Evolutionary conservation across 352 stramenopile species (phyloP), one percentile per base, ranked within the genome.

Genomic region (Chloridella minuta): DNA sequence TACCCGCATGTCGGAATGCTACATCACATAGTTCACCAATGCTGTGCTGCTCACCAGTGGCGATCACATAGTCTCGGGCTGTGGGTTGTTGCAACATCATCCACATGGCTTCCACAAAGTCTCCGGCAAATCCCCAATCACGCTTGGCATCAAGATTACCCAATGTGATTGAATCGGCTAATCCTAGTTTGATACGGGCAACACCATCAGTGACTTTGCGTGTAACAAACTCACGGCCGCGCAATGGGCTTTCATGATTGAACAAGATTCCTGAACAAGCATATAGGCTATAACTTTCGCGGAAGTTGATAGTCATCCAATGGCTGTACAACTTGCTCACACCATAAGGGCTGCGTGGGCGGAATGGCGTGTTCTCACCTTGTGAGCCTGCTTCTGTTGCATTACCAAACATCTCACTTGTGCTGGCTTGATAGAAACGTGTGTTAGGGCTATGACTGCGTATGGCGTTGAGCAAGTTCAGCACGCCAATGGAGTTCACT

Each of bases 21-120:
- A 97, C 92, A 89, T 98, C 95, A 49, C 98, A 90, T 90, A 99
- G 98, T 90, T 98, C 94, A 23, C 95, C 91, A 22, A 98, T 95
- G 18, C 94, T 97, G 89, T 98, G 94, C 86, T 92, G 97, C 89
- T 98, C 95, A 87, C 95, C 95, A 2, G 86, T 87, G 4, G 92
- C 92, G 18, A 94, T 90, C 3, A 94, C 92, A 88, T 93, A 94
- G 87, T 94, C 92, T 30, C 93, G 16, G 2, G 80, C 1, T 21
- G 16, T 28, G 49, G 86, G 86, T 28, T 30, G 2, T 90, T 98
- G 96, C 27, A 98, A 90, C 94, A 99, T 99, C 87, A 92, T 92
- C 96, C 96, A 99, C 96, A 99, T 99, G 87, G 95, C 97, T 88
- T 97, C 92, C 30, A 99, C 94, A 88, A 98, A 99, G 90, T 99